Conservation (phyloP, 495 filamentous ascomycete genomes). For the Aspergillus biplanus region DNA sequence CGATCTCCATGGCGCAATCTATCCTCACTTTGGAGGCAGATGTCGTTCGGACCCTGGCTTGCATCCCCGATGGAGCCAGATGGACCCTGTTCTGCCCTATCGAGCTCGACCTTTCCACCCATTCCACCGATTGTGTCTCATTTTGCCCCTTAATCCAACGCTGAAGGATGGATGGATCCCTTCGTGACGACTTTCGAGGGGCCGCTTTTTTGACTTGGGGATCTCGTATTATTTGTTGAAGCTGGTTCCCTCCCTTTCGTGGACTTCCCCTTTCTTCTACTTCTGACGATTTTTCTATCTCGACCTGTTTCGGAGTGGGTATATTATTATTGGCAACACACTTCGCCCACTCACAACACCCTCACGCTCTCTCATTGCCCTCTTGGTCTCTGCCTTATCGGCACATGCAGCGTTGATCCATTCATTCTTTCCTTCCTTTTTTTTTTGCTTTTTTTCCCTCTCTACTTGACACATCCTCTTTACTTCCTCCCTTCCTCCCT, state of each 20-base stretch:
- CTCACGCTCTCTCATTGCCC: background rate
- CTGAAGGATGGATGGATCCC: too few species aligned
- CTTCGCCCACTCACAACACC: background rate
- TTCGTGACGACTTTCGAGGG: too few species aligned
- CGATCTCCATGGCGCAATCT: constrained; percentile 13
- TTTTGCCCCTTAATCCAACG: background rate
- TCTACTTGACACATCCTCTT: background rate
- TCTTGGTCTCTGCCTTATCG: background rate
- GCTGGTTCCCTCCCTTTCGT: too few species aligned
- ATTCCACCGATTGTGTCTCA: background rate
- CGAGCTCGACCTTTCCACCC: constrained; percentile 3
- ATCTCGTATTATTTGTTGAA: background rate
- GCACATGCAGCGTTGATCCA: background rate
- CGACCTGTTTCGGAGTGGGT: too few species aligned
- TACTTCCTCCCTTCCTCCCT: constrained; percentile 4
- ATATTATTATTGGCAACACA: too few species aligned
- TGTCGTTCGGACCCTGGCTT: constrained; percentile 8
- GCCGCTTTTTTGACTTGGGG: too few species aligned
- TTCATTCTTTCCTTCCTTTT: background rate
- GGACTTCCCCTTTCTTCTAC: too few species aligned
- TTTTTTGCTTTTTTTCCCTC: background rate
- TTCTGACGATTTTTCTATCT: too few species aligned
- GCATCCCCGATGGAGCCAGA: background rate
- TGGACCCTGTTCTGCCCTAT: constrained; percentile 1
- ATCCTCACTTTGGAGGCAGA: background rate